phyloP scores from a whole-genome alignment of 2,329 filamentous ascomycete species.

The Ascochyta pisi region DNA sequence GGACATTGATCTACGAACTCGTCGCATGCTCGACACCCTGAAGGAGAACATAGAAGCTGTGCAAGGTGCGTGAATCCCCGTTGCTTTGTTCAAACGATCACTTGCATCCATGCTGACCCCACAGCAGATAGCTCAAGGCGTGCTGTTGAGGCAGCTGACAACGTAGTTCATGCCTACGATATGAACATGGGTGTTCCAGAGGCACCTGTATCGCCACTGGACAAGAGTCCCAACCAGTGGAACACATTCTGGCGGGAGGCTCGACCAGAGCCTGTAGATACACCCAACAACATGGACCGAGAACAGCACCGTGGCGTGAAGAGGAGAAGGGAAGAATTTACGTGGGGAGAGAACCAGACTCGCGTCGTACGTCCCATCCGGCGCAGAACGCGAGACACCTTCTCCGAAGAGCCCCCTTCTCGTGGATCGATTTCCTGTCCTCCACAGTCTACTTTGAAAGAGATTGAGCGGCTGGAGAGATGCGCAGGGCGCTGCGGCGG shows the following conservation, averaged over 20 bases:
- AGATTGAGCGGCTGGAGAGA: conserved; percentile 28
- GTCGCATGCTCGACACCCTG: conserved; percentile 66
- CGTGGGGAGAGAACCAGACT: conserved; percentile 35
- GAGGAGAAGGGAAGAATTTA: conserved; percentile 51
- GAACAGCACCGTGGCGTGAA: conserved; percentile 52
- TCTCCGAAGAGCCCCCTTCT: conserved; percentile 39
- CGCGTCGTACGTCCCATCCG: conserved; percentile 36
- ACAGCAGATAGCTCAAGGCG: conserved; percentile 70
- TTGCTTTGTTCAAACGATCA: neutral
- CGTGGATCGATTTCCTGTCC: conserved; percentile 28
- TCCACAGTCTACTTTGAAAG: conserved; percentile 15
- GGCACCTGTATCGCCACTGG: conserved; percentile 58
- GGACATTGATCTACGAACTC: conserved; percentile 58
- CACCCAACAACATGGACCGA: conserved; percentile 51
- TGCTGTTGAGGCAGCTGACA: conserved; percentile 76
- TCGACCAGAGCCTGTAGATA: conserved; percentile 53
- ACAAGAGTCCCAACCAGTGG: conserved; percentile 37
- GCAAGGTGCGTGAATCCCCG: conserved; percentile 62
- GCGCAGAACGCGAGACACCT: conserved; percentile 35
- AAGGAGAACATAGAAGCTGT: conserved; percentile 74
- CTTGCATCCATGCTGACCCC: conserved; percentile 16
- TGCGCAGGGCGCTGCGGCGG: conserved; percentile 33
- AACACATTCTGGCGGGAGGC: conserved; percentile 44
- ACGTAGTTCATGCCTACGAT: conserved; percentile 77
- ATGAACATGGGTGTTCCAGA: conserved; percentile 78